A percentile compares a stretch with the other conserved stretches of the same genome.
These are phyloP conservation scores for Suhomyces taliae DNA, from an alignment of 1,139 yeast species.

Conservation along the genomic window DNA sequence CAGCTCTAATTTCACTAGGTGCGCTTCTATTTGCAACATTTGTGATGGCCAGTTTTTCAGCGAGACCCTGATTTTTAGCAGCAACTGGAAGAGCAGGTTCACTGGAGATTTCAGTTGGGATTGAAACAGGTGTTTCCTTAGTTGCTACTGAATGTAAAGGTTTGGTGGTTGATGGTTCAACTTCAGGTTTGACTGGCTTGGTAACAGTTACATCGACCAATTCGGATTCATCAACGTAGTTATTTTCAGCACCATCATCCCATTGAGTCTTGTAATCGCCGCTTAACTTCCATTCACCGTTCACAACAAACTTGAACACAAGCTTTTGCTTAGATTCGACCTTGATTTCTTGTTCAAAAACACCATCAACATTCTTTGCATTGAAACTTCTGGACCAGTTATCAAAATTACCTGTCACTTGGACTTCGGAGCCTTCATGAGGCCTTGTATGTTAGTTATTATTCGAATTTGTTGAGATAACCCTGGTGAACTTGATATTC, in stretches of 20 bases:
- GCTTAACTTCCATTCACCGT: slow-evolving; percentile 38
- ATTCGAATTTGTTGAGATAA: background rate
- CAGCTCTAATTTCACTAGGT: background rate
- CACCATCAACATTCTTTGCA: slow-evolving; percentile 17
- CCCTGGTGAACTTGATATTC: too few species aligned
- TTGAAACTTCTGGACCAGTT: slow-evolving; percentile 32
- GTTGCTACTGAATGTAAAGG: background rate
- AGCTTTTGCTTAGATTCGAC: slow-evolving; percentile 20
- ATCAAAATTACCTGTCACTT: slow-evolving; percentile 46
- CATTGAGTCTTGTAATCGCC: slow-evolving; percentile 25
- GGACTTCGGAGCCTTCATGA: slow-evolving; percentile 16
- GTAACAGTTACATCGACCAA: slow-evolving; percentile 14
- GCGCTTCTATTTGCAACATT: background rate
- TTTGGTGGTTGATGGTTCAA: background rate
- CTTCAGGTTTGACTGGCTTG: background rate
- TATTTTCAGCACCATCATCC: slow-evolving; percentile 43
- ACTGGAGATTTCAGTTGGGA: background rate
- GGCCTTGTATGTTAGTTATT: slow-evolving; percentile 8
- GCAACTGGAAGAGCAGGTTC: background rate
- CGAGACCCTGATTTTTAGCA: background rate
- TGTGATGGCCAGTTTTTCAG: background rate
- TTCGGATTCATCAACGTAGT: slow-evolving; percentile 31
- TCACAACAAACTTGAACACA: slow-evolving; percentile 36
- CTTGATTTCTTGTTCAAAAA: slow-evolving; percentile 18
- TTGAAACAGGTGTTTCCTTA: background rate